A percentile compares a stretch with the other conserved stretches of the same genome.
Evolutionary conservation across 2,329 filamentous ascomycete species (phyloP).

Genomic region (Fusarium nisikadoi): DNA sequence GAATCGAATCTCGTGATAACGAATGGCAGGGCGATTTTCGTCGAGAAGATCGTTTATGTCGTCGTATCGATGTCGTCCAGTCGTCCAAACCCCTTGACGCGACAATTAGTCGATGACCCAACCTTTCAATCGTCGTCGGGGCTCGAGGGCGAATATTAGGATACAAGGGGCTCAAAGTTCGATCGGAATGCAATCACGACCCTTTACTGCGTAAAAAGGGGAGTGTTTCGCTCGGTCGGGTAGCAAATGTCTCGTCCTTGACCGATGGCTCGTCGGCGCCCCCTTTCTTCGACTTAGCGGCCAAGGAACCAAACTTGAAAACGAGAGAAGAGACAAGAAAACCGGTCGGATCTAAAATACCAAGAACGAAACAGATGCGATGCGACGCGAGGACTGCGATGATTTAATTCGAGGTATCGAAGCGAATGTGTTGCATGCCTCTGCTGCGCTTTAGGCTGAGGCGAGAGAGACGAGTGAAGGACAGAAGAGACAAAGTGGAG

Average conservation of each 20-base stretch:
- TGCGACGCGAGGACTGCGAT: conserved; percentile 1
- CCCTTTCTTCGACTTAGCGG: conserved; percentile 32
- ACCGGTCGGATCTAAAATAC: background rate
- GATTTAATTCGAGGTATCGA: conserved; percentile 16
- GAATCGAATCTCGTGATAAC: background rate
- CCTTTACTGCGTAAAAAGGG: conserved; percentile 20
- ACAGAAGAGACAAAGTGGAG: conserved; percentile 29
- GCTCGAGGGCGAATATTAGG: conserved; percentile 16
- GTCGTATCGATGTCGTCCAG: conserved; percentile 18
- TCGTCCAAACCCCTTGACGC: conserved; percentile 9
- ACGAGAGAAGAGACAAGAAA: conserved; percentile 4
- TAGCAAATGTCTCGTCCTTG: conserved; percentile 35
- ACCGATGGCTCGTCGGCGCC: conserved; percentile 18
- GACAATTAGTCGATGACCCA: conserved; percentile 1
- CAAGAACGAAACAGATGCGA: background rate
- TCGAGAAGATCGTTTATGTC: conserved; percentile 1
- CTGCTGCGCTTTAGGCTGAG: conserved; percentile 25
- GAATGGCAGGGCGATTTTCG: conserved; percentile 1
- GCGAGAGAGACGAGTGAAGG: conserved; percentile 13
- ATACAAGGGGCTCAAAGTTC: conserved; percentile 1
- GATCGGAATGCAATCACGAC: conserved; percentile 34
- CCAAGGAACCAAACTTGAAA: conserved; percentile 2
- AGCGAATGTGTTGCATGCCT: conserved; percentile 36
- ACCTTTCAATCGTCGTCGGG: conserved; percentile 9
- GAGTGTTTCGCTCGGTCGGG: conserved; percentile 3